Conservation (phyloP, 2,329 filamentous ascomycete species). For the Pseudodiploospora longispora region DNA sequence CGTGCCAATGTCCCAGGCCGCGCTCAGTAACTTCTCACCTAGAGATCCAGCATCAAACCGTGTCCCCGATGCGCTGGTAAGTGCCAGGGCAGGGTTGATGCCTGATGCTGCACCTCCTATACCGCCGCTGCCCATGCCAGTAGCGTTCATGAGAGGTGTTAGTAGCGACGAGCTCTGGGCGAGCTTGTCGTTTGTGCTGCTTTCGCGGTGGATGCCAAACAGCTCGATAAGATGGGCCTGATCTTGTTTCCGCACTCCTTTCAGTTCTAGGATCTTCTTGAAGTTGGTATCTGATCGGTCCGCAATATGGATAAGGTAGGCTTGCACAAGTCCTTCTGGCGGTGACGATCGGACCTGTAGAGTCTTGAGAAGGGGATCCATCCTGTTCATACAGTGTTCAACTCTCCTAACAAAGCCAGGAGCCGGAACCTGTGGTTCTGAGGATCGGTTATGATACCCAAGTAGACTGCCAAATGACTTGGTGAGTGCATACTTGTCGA, state of each 20-base stretch:
- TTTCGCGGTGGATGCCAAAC: conserved; percentile 72
- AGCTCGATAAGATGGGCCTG: conserved; percentile 78
- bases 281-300: conserved; percentile 94
- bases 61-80: conserved; percentile 28
- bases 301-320: conserved; percentile 93
- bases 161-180: conserved; percentile 63
- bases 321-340: conserved; percentile 89
- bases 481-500: conserved; percentile 87
- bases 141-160: conserved; percentile 51
- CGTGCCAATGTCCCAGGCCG: conserved; percentile 76
- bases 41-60: conserved; percentile 76
- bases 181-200: conserved; percentile 62
- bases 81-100: conserved; percentile 38
- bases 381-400: conserved; percentile 71
- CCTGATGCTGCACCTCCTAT: conserved; percentile 22
- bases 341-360: conserved; percentile 88
- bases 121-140: conserved; percentile 26
- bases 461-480: conserved; percentile 69
- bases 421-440: conserved; percentile 32
- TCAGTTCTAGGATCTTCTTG: conserved; percentile 90
- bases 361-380: conserved; percentile 91
- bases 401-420: conserved; percentile 77
- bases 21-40: conserved; percentile 81
- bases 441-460: conserved; percentile 48
- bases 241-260: conserved; percentile 80